Percentiles rank a stretch among this genome's conserved stretches.
These are phyloP conservation scores for Quercus variabilis DNA, from an alignment of 306 rosid genomes.

Conservation along the genomic window DNA sequence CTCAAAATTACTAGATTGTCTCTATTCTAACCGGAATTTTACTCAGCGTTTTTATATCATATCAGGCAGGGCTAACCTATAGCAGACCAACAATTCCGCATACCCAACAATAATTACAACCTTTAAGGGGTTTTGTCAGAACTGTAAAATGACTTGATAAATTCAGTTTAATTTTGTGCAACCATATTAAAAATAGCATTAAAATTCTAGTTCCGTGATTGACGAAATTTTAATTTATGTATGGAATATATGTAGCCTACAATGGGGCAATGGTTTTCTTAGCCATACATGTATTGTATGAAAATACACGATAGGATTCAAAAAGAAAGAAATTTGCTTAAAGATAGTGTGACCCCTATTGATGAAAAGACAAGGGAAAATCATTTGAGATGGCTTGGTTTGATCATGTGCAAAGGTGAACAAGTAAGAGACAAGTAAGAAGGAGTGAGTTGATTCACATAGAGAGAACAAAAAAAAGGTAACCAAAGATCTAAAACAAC, in stretches of 20 bases:
- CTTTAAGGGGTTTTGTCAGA: background rate
- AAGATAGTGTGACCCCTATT: no score
- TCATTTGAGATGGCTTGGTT: no score
- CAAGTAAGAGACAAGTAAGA: no score
- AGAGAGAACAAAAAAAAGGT: no score
- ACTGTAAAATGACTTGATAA: background rate
- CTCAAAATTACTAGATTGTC: background rate
- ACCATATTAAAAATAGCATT: background rate
- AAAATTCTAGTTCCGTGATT: background rate
- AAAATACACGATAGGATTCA: no score
- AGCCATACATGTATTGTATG: no score
- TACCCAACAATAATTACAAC: background rate
- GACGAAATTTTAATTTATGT: background rate
- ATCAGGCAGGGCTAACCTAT: background rate
- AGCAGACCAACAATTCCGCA: background rate
- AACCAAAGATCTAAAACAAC: no score
- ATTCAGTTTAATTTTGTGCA: background rate
- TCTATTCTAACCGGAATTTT: background rate
- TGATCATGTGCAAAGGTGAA: no score
- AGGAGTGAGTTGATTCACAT: no score
- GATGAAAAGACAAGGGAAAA: no score
- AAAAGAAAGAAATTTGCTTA: no score
- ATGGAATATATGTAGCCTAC: background rate
- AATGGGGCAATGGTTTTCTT: background rate
- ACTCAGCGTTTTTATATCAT: background rate